These are phyloP conservation scores for Aschersonia sp. DNA, from an alignment of 2,329 filamentous ascomycete species.

Conservation along the genomic window DNA sequence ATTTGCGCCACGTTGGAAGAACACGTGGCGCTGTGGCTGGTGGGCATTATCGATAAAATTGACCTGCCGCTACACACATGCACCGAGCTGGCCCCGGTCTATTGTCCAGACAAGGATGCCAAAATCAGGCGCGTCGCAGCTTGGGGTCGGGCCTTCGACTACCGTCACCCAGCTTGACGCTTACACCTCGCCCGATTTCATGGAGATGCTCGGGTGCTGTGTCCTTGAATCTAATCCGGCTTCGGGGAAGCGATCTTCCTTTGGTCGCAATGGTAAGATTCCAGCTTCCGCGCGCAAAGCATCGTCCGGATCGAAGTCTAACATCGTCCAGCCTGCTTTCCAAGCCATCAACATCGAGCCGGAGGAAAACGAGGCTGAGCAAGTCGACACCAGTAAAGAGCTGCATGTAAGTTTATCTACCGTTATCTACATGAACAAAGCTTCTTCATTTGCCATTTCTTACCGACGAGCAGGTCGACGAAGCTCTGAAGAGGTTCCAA, in stretches of 20 bases:
- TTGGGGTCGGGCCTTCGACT: neutral
- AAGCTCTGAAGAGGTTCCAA: slow-evolving; percentile 90
- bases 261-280: too few species aligned
- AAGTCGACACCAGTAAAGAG: slow-evolving; percentile 89
- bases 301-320: neutral
- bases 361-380: slow-evolving; percentile 79
- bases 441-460: too few species aligned
- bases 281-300: too few species aligned
- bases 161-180: too few species aligned
- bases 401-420: slow-evolving; percentile 44
- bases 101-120: neutral
- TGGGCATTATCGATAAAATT: neutral
- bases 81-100: neutral
- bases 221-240: too few species aligned
- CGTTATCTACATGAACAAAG: too few species aligned
- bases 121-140: neutral
- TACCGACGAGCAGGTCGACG: slow-evolving; percentile 52
- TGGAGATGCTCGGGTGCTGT: too few species aligned
- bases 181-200: too few species aligned
- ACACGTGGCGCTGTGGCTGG: neutral
- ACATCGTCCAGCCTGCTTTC: slow-evolving; percentile 44
- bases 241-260: too few species aligned
- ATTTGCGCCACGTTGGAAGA: neutral
- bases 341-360: slow-evolving; percentile 87
- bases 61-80: too few species aligned